Base-by-base conservation (phyloP, 805 yeast species). In the Metschnikowia matae region DNA sequence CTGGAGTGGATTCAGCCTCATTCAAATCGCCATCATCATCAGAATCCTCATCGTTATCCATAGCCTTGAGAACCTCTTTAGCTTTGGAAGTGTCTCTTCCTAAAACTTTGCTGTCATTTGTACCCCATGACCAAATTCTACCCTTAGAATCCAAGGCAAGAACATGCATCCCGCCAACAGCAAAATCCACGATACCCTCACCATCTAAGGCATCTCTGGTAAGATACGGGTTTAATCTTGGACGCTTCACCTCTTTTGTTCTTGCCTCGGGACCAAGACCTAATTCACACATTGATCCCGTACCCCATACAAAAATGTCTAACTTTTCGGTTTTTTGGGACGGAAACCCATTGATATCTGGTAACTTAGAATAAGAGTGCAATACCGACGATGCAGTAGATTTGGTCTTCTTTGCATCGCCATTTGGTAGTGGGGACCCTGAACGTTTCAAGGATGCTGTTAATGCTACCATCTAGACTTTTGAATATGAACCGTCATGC, bases 71-170 rank as follows among this genome's bases (percentile, higher is more conserved):
- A 23, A 77, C 74, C 55, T 85, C 96, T 18, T 73, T 80, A 10
- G 70, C 78, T 20, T 74, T 63, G 0, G 88, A 78, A 0, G 94
- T 85, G 60, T 86, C 88, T 66, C 99, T 82, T 17, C 98, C 99
- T 40, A 94, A 74, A 3, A 88, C 97, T 35, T 86, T 89, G 53
- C 90, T 84, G 62, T 94, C 99, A 60, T 94, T 94, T 42, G 88
- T 87, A 51, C 99, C 99, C 99, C 99, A 94, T 3, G 97, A 87
- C 97, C 97, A 94, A n/a, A 94, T 68, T 51, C 80, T 75, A 57
- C 89, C 89, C 15, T 81, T 72, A 37, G 80, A 67, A 63, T 90
- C 97, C 46, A 92, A 69, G 0, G 92, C 97, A 41, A 94, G 64
- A 0, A 87, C 81, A 64, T 94, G 99, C 86, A 94, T 92, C 46